A percentile compares a stretch with the other conserved stretches of the same genome.
Evolutionary conservation across 441 rosid species (phyloP).

Genomic region (Omphalea diandra): DNA sequence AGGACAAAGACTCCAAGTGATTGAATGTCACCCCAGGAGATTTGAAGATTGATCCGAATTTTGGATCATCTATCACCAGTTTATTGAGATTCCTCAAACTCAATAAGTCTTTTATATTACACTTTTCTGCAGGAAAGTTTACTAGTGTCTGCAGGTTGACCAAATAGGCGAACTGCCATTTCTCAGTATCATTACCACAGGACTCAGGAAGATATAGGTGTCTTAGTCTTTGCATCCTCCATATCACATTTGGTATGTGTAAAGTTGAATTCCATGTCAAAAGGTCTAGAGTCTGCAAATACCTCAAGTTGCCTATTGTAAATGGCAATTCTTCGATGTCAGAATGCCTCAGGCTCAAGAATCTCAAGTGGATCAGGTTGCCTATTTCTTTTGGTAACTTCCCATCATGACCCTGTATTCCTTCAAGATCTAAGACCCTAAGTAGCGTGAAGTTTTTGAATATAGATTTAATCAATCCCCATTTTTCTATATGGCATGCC

Average conservation of each 20-base stretch:
- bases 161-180: conserved; percentile 27
- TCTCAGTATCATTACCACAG: conserved; percentile 27
- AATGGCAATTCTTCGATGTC: conserved; percentile 25
- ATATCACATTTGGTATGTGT: conserved; percentile 24
- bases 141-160: conserved; percentile 36
- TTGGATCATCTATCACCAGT: conserved; percentile 32
- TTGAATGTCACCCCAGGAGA: conserved; percentile 15
- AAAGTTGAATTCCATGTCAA: conserved; percentile 31
- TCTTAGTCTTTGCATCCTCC: conserved; percentile 26
- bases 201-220: conserved; percentile 34
- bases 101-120: conserved; percentile 25
- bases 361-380: conserved; percentile 27
- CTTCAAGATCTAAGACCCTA: conserved; percentile 25
- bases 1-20: conserved; percentile 35
- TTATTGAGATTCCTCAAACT: conserved; percentile 33
- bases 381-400: conserved; percentile 25
- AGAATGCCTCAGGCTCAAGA: conserved; percentile 27
- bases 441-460: conserved; percentile 17
- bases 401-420: conserved; percentile 17
- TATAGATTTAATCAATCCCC: conserved; percentile 19
- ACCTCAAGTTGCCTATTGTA: conserved; percentile 29
- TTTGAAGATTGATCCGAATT: conserved; percentile 26
- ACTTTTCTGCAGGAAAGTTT: conserved; percentile 35
- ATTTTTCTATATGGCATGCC: conserved; percentile 18
- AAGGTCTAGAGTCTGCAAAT: conserved; percentile 27